Conservation (phyloP, 805 yeast genomes). For the Candida silvatica region DNA sequence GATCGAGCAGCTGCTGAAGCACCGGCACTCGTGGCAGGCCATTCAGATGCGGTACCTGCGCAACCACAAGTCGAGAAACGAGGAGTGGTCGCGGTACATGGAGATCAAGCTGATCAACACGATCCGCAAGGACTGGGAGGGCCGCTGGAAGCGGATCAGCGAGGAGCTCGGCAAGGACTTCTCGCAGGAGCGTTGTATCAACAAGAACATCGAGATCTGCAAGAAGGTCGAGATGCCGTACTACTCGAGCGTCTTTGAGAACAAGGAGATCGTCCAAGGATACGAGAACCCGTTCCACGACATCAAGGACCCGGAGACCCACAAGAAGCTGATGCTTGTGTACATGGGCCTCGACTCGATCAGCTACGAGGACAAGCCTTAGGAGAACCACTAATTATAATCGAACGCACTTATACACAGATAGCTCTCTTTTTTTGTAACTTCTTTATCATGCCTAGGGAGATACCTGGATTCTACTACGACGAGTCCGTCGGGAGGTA, state of each 20-base stretch:
- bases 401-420: too few species aligned
- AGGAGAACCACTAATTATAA: constrained; percentile 14
- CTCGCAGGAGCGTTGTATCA: constrained; percentile 21
- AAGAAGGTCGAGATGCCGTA: constrained; percentile 21
- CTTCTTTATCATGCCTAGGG: too few species aligned
- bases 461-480: too few species aligned
- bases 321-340: constrained; percentile 26
- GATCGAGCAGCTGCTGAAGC: constrained; percentile 24
- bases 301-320: constrained; percentile 24
- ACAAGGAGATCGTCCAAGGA: constrained; percentile 19
- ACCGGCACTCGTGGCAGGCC: constrained; percentile 35
- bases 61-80: constrained; percentile 27
- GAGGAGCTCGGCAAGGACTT: constrained; percentile 23
- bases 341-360: constrained; percentile 29
- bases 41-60: constrained; percentile 38
- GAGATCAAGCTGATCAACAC: constrained; percentile 22
- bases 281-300: constrained; percentile 19
- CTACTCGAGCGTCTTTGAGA: constrained; percentile 17
- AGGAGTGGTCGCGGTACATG: constrained; percentile 27
- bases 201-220: constrained; percentile 24
- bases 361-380: constrained; percentile 23
- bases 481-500: too few species aligned
- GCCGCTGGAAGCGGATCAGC: constrained; percentile 30
- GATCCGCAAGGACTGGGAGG: constrained; percentile 31
- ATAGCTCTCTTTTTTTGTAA: too few species aligned